Conservation (phyloP, 2,329 filamentous ascomycete genomes). For the Alternaria consortialis region DNA sequence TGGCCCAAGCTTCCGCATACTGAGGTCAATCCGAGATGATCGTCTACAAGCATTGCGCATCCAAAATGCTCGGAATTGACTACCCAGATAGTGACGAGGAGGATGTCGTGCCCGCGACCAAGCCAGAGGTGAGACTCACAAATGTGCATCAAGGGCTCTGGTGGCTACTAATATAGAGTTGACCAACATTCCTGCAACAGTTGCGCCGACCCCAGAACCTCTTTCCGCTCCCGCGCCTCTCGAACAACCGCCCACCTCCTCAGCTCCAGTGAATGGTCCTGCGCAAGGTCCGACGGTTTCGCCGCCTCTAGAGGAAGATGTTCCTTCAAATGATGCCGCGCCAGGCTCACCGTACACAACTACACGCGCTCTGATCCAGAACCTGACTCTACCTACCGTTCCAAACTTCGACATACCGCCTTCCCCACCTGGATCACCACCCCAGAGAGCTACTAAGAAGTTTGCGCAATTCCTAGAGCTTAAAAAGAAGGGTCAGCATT, state of each 20-base stretch:
- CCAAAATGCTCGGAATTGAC: conserved; percentile 54
- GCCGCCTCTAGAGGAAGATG: conserved; percentile 28
- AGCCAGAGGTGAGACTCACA: conserved; percentile 51
- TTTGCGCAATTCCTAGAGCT: conserved; percentile 77
- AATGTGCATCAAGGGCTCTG: conserved; percentile 42
- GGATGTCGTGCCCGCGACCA: conserved; percentile 44
- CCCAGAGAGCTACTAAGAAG: conserved; percentile 65
- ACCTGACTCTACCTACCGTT: conserved; percentile 76
- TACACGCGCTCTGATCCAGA: conserved; percentile 70
- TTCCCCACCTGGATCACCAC: conserved; percentile 69
- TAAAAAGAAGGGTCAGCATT: conserved; percentile 80
- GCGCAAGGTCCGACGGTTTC: conserved; percentile 39
- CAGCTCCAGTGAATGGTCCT: conserved; percentile 35
- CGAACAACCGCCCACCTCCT: conserved; percentile 14
- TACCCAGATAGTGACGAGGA: conserved; percentile 60
- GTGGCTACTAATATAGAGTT: conserved; percentile 60
- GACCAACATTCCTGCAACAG: conserved; percentile 32
- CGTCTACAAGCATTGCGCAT: conserved; percentile 8
- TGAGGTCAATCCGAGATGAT: conserved; percentile 8
- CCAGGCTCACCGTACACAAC: conserved; percentile 72
- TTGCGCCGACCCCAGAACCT: conserved; percentile 22
- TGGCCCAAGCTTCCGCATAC: conserved; percentile 42
- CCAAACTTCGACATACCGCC: conserved; percentile 78
- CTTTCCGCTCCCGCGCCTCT: conserved; percentile 15
- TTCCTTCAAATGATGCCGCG: conserved; percentile 27